Base-by-base conservation (phyloP, 441 rosid genomes). In the Gossypium gossypioides region DNA sequence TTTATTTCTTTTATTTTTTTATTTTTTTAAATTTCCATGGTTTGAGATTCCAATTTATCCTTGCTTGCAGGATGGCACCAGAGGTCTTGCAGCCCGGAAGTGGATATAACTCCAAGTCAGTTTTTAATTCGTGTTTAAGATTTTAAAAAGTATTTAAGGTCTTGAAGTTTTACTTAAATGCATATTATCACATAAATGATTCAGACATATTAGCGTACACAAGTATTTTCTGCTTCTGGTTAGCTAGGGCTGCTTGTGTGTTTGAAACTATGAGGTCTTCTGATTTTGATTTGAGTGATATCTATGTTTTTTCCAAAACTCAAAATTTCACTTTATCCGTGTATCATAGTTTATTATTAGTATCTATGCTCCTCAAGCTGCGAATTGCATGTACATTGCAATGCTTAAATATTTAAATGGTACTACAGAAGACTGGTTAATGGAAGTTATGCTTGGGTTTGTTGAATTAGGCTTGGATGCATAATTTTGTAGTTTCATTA, bases 81-180 rank as follows among this genome's bases (percentile, higher is more conserved):
- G 99, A 96, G 85, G 99, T 96, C 58, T 81, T 96, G 80, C 99
- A 96, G 88, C 97, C 97, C 13, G 97, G 95, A 76, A 88, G 93
- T 80, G 98, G 99, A 83, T 96, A 96, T 77, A 88, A 96, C 85
- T 93, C 91, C 76, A 96, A 91, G 99, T 96, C 75, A 86, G 99
- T 84, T 62, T 48, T 65, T 54, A n/a, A 62, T 65, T 54, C 44
- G 62, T 69, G 21, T 46, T 44, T 59, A 72, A 16, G 15, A 29
- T 32, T 44, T 60, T 24, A 25, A 46, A 32, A 71, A 27, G 16
- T 15, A 68, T 51, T 15, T 15, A 68, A 50, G 42, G 25, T 19
- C 57, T 75, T 66, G 6, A 24, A 68, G 6, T 22, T 51, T 72
- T 21, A 24, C 29, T 2, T 7, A 22, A 34, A 10, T 48, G 40